Base-by-base conservation (phyloP, 2,329 filamentous ascomycete genomes). In the Tricladium varicosporioides region DNA sequence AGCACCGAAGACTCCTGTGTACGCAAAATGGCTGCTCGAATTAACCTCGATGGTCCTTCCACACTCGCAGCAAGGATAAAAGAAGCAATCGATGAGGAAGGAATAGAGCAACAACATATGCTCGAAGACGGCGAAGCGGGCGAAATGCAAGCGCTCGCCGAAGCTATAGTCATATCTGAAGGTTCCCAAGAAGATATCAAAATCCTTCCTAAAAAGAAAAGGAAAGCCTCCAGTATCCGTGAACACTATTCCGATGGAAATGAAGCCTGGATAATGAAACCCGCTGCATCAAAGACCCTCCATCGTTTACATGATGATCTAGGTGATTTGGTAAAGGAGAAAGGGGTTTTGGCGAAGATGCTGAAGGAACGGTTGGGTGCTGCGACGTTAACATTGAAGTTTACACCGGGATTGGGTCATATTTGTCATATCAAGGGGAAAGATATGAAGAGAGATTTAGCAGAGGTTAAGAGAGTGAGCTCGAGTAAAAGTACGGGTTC, bases 341-440 rank as follows among this genome's bases (percentile, higher is more conserved):
- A 90, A 67, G 65, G 69, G 1, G 60, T 72, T 1, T 77, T 97
- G 3, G 82, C 81, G 9, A 76, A 82, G 15, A 73, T 74, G 4
- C 78, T 97, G 18, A 84, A 86, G 53, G 71, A 80, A 11, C 78
- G 82, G 5, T 78, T 93, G 45, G 72, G 74, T 56, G 84, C 85
- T 10, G 73, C 83, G 5, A 87, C 81, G 57, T 80, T 97, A 45
- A 88, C 85, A 0, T 80, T 99, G 16, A 89, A 88, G 66, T 97
- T 92, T 89, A 91, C 88, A 1, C 88, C 93, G 0, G 88, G 87
- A 13, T 80, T 96, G 1, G 93, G 94, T 8, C 91, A 99, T 71
- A 89, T 96, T 67, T 92, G 89, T 65, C 92, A 97, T 70, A 82
- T 97, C 65, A 94, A 88, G 72, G 91, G 91, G 33, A 92, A 89